Evolutionary conservation across 139 green algal genomes (phyloP), one percentile per base, ranked within the genome.

Genomic region (Coelastrella sp.): DNA sequence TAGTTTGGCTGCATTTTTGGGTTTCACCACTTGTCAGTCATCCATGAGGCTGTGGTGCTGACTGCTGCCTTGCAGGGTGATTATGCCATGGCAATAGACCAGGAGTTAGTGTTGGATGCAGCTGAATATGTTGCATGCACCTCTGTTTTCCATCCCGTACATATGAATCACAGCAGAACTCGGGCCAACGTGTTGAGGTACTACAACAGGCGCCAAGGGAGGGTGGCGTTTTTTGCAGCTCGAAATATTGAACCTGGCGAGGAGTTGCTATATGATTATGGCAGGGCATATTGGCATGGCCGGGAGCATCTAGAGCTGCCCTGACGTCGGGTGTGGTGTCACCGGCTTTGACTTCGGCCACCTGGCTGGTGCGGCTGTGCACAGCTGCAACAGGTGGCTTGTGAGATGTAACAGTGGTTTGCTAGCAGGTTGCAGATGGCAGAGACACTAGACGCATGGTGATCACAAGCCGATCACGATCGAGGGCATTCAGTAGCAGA

Each of bases 261-360:
- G 66, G 93, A 95, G 89, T 81, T 95, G 68, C 54, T 95, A 68
- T 77, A 92, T 64, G 89, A 95, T 73, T 96, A 96, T 85, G 94
- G 94, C 10, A 23, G 85, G 32, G 58, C 65, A 0, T 96, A 94
- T 88, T 96, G 94, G 94, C 80, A 23, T 14, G 94, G 94, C 11
- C 92, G 94, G 10, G 94, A 95, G 91, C 64, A 94, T 19, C 58
- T 92, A 77, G 91, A 94, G 87, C 65, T 96, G 64, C 82, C 86
- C 4, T 92, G 68, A 75, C 16, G 5, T 20, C 16, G 3, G 1
- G 11, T 68, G 61, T 68, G 61, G 2, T 13, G 61, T 3, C 61
- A 68, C 32, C 32, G 32, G 32, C 0, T 47, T 1, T 47, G 32
- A 47, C 32, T 2, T 2, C 32, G 32, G 32, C 32, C 32, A 47